Percentiles rank a stretch among this genome's conserved stretches.
Conservation (phyloP, 2,329 filamentous ascomycete species). For the Stagonosporopsis tanaceti region DNA sequence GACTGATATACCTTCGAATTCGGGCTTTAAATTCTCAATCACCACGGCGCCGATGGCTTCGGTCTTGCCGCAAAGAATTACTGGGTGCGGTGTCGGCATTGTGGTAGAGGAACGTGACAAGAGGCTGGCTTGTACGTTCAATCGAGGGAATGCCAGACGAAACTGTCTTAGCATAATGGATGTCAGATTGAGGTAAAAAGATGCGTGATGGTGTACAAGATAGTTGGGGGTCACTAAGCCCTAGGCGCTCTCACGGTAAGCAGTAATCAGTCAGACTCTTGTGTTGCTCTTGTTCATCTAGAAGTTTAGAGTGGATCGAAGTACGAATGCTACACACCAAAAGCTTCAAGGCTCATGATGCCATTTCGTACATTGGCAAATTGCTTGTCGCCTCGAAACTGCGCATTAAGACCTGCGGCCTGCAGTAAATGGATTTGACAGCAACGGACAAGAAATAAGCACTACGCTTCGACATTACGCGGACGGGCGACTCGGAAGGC, state of each 20-base stretch:
- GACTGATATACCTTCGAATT: slow-evolving; percentile 12
- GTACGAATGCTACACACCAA: background rate
- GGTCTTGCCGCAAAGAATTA: slow-evolving; percentile 19
- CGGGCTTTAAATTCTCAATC: slow-evolving; percentile 15
- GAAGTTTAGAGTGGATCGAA: no score
- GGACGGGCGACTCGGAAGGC: background rate
- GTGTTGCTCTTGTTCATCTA: background rate
- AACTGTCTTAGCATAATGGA: background rate
- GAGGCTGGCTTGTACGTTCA: background rate
- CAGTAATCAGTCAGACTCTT: background rate
- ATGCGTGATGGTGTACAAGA: background rate
- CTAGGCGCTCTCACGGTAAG: background rate
- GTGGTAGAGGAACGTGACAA: background rate
- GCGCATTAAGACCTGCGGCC: background rate
- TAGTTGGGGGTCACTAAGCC: background rate
- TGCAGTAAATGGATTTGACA: background rate
- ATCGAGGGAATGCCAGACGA: background rate
- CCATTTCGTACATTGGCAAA: background rate
- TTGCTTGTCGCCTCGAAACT: background rate
- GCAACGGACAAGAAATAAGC: background rate
- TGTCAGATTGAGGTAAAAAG: background rate
- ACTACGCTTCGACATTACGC: background rate
- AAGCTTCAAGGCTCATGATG: background rate
- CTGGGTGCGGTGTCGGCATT: slow-evolving; percentile 9
- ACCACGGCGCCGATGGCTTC: slow-evolving; percentile 15